Evolutionary conservation across 495 filamentous ascomycete genomes (phyloP), one percentile per base, ranked within the genome.

Genomic region (Pyrenopolyporus hunteri): DNA sequence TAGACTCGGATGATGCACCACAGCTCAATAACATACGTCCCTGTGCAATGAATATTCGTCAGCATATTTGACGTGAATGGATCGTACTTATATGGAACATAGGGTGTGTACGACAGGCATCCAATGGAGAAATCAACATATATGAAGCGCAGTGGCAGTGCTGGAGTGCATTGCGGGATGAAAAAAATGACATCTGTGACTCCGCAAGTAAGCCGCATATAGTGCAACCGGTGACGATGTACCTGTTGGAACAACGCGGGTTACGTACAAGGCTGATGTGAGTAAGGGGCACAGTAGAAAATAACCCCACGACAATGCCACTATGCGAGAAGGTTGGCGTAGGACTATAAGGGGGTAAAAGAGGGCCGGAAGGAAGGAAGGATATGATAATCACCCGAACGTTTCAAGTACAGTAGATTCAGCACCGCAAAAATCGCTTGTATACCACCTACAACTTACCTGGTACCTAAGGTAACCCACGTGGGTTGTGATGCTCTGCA

Each of bases 181-280:
- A 17, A 29, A 17, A 29, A 7, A 35, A 10, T 49, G 36, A 13
- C 28, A 51, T 51, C 35, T 43, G 39, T 14, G 20, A 52, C 26
- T 31, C 13, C 16, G 37, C 19, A 28, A 51, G 52, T 63, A 63
- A 52, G 51, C 59, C 16, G 25, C 52, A 56, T 49, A 51, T 36
- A 26, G 8, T 16, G 16, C 19, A n/a, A 19, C 22, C 31, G 10
- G 45, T 20, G 14, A 45, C 11, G 5, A 17, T 13, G 16, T 37
- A 32, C 25, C 35, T 11, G 9, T 33, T 17, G 42, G 23, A 33
- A 31, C 33, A 25, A 29, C 43, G 37, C 22, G 32, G 14, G 43
- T 50, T 37, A 43, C 26, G 46, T 29, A 44, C 29, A 29, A 63
- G 13, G n/a, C 32, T 48, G 51, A 40, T 37, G 26, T 20, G n/a